A percentile compares a stretch with the other conserved stretches of the same genome.
These are phyloP conservation scores for Holtermanniella nyarrowii DNA, from an alignment of 768 basidiomycete species.

Conservation along the genomic window DNA sequence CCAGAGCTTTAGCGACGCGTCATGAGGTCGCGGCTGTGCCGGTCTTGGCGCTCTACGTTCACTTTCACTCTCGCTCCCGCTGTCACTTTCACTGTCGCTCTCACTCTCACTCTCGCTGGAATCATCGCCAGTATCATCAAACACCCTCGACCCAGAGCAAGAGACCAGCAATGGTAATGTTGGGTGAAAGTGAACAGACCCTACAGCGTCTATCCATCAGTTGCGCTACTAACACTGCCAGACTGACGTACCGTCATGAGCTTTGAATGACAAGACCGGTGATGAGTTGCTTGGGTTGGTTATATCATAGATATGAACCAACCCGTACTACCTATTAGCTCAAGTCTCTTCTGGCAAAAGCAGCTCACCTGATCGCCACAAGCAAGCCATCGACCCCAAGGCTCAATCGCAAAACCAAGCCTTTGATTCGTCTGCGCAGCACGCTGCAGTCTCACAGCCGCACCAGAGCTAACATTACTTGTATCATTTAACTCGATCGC, in stretches of 20 bases:
- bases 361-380: constrained; percentile 58
- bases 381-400: constrained; percentile 54
- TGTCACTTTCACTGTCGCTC: constrained; percentile 21
- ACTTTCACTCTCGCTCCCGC: no score
- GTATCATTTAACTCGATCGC: constrained; percentile 70
- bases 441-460: constrained; percentile 44
- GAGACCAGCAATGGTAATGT: constrained; percentile 52
- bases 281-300: constrained; percentile 1
- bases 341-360: not conserved
- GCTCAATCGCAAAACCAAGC: constrained; percentile 65
- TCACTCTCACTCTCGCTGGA: not conserved
- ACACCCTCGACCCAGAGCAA: constrained; percentile 69
- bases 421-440: constrained; percentile 60
- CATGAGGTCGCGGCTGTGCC: no score
- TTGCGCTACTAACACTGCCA: not conserved
- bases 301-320: constrained; percentile 54
- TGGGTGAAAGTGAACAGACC: constrained; percentile 66
- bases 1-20: no score
- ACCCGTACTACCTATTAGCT: constrained; percentile 47
- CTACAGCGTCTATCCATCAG: constrained; percentile 53
- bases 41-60: no score
- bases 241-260: constrained; percentile 48
- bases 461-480: constrained; percentile 48
- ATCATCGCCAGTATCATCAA: constrained; percentile 29
- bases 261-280: constrained; percentile 45